Base-by-base conservation (phyloP, 768 basidiomycete genomes). In the Royoungia palumana region DNA sequence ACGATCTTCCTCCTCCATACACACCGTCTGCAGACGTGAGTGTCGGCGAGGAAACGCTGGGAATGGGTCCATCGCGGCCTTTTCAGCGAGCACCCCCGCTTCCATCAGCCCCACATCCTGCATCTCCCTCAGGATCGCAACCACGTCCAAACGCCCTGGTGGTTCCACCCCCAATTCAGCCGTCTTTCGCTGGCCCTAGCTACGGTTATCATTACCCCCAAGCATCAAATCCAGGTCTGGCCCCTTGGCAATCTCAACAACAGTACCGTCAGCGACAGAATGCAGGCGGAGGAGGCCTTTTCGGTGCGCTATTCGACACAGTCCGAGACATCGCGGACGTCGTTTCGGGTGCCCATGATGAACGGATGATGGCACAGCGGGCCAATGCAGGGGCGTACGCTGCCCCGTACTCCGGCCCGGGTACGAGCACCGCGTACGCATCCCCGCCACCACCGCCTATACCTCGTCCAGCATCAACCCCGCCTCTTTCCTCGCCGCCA, bases 1-100 rank as follows among this genome's bases (percentile, higher is more conserved):
- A 82, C n/a, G 81, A 83, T 17, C 67, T 72, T 11, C 87, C 87
- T 1, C 88, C 88, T 1, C 80, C 87, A 1, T 90, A 89, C 57
- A 86, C 86, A 0, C 69, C 79, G 0, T 54, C 73, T 2, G 77
- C 87, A 4, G 75, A 82, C 40, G 40, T 71, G 16, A 55, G 63
- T 38, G 69, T 75, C 3, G 88, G 85, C 13, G 88, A 90, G 60
- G 66, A 72, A 1, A 80, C 83, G 0, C 51, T 89, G 2, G 80
- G 86, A 46, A 66, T 75, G 17, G 87, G 88, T 0, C 87, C 87
- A 0, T 46, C 67, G 5, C 58, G 85, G 12, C 83, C 87, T 0
- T 88, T 85, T 56, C 83, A 85, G 57, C 70, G 57, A 9, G 57
- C 74, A 0, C 73, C 67, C 5, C 50, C 19, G 0, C 39, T 32